Evolutionary conservation across 495 filamentous ascomycete genomes (phyloP).

Genomic region (Trichoderma reesei): DNA sequence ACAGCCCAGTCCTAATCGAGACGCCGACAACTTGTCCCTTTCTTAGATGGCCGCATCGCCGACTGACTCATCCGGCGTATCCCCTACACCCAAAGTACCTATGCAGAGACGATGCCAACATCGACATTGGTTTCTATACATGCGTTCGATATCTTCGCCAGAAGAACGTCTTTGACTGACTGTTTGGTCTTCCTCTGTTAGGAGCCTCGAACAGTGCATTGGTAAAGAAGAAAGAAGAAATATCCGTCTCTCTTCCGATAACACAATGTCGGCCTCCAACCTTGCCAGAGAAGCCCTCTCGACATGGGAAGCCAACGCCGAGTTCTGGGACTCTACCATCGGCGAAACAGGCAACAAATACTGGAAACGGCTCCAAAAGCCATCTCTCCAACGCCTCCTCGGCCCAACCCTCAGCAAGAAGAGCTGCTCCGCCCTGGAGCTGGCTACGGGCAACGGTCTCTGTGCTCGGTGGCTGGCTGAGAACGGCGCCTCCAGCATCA

Average conservation of each 20-base stretch:
- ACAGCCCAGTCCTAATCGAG: background rate
- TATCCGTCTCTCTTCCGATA: background rate
- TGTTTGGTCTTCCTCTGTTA: too few relatives aligned
- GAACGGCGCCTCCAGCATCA: slow-evolving; percentile 18
- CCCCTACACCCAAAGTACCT: background rate
- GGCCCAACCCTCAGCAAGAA: slow-evolving; percentile 12
- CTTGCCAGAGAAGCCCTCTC: slow-evolving; percentile 14
- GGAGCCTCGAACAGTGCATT: too few relatives aligned
- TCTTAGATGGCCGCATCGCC: background rate
- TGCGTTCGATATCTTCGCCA: too few relatives aligned
- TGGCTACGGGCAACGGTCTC: slow-evolving; percentile 35
- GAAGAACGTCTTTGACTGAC: too few relatives aligned
- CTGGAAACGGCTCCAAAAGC: slow-evolving; percentile 27
- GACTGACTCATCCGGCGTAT: background rate
- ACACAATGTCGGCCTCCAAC: background rate
- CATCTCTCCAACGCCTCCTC: slow-evolving; percentile 26
- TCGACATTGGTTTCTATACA: too few relatives aligned
- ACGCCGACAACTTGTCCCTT: background rate
- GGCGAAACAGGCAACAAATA: slow-evolving; percentile 31
- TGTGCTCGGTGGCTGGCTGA: slow-evolving; percentile 27
- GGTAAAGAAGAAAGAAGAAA: background rate
- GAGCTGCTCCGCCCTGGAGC: slow-evolving; percentile 25
- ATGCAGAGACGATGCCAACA: background rate
- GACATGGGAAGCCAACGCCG: slow-evolving; percentile 28
- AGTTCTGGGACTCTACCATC: slow-evolving; percentile 29